These are phyloP conservation scores for Candida arabinofermentans DNA, from an alignment of 805 yeast species.

Conservation along the genomic window DNA sequence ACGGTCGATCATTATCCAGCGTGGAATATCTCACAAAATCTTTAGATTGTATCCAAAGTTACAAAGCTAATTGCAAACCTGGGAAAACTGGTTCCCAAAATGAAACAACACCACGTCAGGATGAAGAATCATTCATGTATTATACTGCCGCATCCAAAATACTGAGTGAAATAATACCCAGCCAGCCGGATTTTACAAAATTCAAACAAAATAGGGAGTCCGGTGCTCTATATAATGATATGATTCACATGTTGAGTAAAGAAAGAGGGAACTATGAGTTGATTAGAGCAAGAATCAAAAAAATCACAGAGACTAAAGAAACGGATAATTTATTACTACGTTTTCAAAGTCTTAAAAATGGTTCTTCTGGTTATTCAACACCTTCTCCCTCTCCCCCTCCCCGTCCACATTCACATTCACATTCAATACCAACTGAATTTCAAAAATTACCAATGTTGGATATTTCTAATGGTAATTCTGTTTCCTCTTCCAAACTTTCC, in stretches of 20 bases:
- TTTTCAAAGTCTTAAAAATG: constrained; percentile 19
- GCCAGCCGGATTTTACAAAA: constrained; percentile 11
- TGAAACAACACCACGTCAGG: constrained; percentile 5
- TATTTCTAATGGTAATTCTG: not conserved
- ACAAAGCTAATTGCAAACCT: constrained; percentile 11
- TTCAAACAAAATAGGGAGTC: constrained; percentile 9
- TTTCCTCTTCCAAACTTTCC: not conserved
- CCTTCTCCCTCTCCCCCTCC: not conserved
- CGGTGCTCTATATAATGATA: constrained; percentile 16
- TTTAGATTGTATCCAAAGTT: constrained; percentile 24
- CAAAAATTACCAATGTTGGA: not conserved
- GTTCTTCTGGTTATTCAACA: constrained; percentile 1
- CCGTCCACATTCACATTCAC: not conserved
- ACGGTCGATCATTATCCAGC: constrained; percentile 2
- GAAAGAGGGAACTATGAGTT: constrained; percentile 15
- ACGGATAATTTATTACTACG: constrained; percentile 14
- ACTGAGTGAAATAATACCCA: constrained; percentile 24
- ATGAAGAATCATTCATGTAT: constrained; percentile 25
- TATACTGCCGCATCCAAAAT: constrained; percentile 26
- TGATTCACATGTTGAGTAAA: constrained; percentile 15
- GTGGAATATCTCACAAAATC: constrained; percentile 22
- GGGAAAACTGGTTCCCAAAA: constrained; percentile 1
- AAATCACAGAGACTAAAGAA: not conserved
- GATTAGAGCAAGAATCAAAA: constrained; percentile 9
- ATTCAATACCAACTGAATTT: not conserved